phyloP scores from a whole-genome alignment of 371 early-diverging fungal genomes.

The Choanephora cucurbitarum region DNA sequence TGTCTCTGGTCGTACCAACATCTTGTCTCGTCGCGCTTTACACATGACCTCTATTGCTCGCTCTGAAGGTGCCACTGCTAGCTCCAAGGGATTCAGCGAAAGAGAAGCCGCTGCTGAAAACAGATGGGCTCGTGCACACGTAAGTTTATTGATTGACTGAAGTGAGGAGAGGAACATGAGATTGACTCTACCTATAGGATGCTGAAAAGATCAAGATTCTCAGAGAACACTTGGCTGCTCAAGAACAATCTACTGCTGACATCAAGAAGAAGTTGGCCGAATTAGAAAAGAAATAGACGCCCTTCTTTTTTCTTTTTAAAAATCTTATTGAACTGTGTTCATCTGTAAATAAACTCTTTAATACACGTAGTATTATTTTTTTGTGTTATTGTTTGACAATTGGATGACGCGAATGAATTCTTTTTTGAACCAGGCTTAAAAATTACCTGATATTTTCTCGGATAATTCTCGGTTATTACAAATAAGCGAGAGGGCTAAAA shows the following conservation, averaged over 20 bases:
- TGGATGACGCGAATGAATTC: too few species aligned
- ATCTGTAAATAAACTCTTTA: background rate
- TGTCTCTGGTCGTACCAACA: constrained; percentile 6
- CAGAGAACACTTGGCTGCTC: constrained; percentile 30
- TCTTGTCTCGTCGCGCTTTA: constrained; percentile 11
- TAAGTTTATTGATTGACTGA: constrained; percentile 11
- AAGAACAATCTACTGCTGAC: constrained; percentile 27
- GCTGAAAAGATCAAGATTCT: constrained; percentile 42
- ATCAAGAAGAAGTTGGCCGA: constrained; percentile 30
- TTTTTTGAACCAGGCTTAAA: too few species aligned
- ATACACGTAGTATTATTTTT: background rate
- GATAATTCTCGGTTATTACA: too few species aligned
- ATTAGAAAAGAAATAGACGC: constrained; percentile 18
- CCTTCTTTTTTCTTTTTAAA: background rate
- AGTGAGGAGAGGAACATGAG: background rate
- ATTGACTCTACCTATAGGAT: constrained; percentile 16
- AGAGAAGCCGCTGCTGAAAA: constrained; percentile 50
- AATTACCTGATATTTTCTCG: too few species aligned
- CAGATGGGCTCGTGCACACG: constrained; percentile 45
- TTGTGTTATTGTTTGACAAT: background rate
- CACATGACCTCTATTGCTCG: constrained; percentile 17
- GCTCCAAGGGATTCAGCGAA: constrained; percentile 34
- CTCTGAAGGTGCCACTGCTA: constrained; percentile 38
- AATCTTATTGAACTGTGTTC: too few species aligned
- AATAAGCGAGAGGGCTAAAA: too few species aligned